Evolutionary conservation across 345 rosid species (phyloP).

Genomic region (Lumnitzera littorea): DNA sequence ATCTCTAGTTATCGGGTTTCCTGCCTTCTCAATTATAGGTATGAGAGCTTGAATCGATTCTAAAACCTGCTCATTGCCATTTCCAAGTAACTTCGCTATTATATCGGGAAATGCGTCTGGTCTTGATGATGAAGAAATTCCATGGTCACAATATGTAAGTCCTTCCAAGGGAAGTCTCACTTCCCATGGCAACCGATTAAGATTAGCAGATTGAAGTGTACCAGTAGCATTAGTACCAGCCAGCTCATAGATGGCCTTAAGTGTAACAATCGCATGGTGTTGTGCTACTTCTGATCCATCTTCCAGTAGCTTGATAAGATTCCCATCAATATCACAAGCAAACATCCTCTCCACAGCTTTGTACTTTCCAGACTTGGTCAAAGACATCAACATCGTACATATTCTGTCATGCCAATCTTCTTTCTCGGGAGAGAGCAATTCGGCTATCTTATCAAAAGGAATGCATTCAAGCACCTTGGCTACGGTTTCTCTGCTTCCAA

Average conservation of each 20-base stretch:
- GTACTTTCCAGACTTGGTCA: conserved; percentile 26
- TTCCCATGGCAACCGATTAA: conserved; percentile 24
- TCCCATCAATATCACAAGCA: conserved; percentile 20
- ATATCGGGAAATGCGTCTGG: conserved; percentile 19
- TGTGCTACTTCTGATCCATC: conserved; percentile 23
- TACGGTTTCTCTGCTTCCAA: conserved; percentile 18
- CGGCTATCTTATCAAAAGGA: conserved; percentile 14
- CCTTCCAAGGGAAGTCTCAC: conserved; percentile 20
- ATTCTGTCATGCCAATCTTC: conserved; percentile 22
- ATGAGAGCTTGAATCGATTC: conserved; percentile 26
- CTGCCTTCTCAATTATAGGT: conserved; percentile 24
- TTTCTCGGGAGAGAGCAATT: conserved; percentile 13
- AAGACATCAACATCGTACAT: conserved; percentile 20
- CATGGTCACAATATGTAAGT: conserved; percentile 10
- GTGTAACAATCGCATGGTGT: conserved; percentile 22
- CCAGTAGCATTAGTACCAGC: conserved; percentile 10
- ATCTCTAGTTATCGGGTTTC: conserved; percentile 15
- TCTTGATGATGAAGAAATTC: conserved; percentile 6
- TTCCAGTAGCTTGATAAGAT: conserved; percentile 18
- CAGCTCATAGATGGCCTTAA: conserved; percentile 25
- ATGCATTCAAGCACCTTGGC: conserved; percentile 23
- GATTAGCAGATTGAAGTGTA: conserved; percentile 16
- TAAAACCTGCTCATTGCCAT: conserved; percentile 6
- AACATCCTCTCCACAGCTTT: conserved; percentile 29
- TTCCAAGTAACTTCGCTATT: conserved; percentile 13